phyloP scores from a whole-genome alignment of 2,329 filamentous ascomycete genomes.

The Talaromyces rugulosus region DNA sequence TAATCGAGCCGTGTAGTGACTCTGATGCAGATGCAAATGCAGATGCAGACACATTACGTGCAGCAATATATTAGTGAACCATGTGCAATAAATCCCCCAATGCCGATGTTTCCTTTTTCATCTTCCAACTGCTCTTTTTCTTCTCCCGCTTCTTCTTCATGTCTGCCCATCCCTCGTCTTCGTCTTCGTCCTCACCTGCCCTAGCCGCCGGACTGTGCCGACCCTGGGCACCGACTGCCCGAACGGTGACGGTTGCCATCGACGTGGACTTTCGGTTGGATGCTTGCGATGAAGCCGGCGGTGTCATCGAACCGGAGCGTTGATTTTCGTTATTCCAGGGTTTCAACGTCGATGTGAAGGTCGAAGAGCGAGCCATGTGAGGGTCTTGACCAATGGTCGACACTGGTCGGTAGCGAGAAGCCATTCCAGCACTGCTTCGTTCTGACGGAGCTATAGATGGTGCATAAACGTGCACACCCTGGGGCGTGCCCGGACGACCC shows the following conservation, averaged over 20 bases:
- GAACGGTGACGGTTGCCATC: constrained; percentile 24
- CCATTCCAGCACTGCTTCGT: constrained; percentile 87
- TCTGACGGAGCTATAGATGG: constrained; percentile 94
- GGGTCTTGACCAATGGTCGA: constrained; percentile 55
- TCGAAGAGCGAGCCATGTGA: constrained; percentile 23
- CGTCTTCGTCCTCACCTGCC: constrained; percentile 42
- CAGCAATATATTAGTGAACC: constrained; percentile 18
- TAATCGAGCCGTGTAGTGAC: not conserved
- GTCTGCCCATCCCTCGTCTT: constrained; percentile 48
- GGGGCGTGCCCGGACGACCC: constrained; percentile 21
- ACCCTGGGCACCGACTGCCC: constrained; percentile 24
- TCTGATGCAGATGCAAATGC: not conserved
- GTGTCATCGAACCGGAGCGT: constrained; percentile 19
- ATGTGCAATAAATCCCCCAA: constrained; percentile 36
- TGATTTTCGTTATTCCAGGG: constrained; percentile 35
- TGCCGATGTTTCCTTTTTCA: constrained; percentile 35
- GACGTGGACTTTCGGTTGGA: constrained; percentile 23
- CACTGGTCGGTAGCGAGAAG: constrained; percentile 86
- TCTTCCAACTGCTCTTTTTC: constrained; percentile 45
- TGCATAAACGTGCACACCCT: constrained; percentile 57
- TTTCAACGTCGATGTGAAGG: constrained; percentile 30
- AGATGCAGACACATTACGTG: not conserved
- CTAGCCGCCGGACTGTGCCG: constrained; percentile 16
- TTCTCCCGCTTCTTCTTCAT: constrained; percentile 48
- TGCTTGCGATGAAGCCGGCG: constrained; percentile 21